A percentile compares a stretch with the other conserved stretches of the same genome.
These are phyloP conservation scores for Leccinum truebloodii DNA, from an alignment of 768 basidiomycete genomes.

Conservation along the genomic window DNA sequence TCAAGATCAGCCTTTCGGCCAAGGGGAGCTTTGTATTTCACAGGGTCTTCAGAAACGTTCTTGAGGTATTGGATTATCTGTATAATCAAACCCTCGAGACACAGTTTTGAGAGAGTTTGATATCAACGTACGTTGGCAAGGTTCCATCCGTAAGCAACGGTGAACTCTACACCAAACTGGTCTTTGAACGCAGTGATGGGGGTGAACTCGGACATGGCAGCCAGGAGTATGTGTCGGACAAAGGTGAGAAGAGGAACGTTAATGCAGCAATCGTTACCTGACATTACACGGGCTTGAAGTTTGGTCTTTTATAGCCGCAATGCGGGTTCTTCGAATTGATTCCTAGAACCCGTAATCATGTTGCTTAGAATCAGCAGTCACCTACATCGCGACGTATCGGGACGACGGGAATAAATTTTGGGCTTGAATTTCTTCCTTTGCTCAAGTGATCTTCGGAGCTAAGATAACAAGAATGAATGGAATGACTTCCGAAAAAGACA, in stretches of 20 bases:
- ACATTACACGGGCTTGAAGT: background rate
- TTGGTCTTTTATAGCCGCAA: background rate
- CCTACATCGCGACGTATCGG: background rate
- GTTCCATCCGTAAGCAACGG: background rate
- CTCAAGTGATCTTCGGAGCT: background rate
- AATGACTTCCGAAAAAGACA: background rate
- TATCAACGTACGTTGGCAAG: background rate
- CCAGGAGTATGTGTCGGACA: background rate
- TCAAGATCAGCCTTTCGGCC: background rate
- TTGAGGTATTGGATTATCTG: background rate
- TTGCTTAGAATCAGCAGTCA: background rate
- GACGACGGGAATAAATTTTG: background rate
- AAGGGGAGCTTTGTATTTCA: background rate
- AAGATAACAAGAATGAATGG: background rate
- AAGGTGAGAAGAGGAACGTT: background rate
- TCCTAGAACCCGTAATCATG: background rate
- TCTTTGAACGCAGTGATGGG: background rate
- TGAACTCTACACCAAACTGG: background rate
- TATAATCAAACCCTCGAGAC: background rate
- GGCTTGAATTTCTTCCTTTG: background rate
- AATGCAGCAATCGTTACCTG: background rate
- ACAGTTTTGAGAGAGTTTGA: background rate
- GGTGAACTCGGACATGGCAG: background rate
- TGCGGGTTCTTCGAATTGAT: background rate
- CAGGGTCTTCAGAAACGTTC: background rate